Evolutionary conservation across 306 rosid genomes (phyloP).

Genomic region (Echinosophora koreensis): DNA sequence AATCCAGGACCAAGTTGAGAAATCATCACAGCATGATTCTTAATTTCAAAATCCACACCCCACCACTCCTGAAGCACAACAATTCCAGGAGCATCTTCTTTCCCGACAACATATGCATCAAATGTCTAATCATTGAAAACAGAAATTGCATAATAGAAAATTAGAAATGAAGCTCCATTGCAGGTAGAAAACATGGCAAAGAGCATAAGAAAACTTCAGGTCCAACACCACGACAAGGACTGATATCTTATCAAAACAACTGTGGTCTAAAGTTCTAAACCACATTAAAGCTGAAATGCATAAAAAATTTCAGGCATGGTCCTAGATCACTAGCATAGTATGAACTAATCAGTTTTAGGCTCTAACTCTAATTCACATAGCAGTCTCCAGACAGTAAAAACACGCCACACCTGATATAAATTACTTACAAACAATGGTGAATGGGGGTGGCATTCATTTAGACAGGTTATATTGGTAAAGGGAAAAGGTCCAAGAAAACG

Average conservation of each 20-base stretch:
- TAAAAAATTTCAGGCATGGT: neutral
- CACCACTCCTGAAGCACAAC: slow-evolving; percentile 97
- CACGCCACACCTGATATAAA: neutral
- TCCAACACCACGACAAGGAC: slow-evolving; percentile 18
- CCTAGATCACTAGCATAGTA: neutral
- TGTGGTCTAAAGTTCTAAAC: neutral
- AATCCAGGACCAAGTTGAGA: slow-evolving; percentile 80
- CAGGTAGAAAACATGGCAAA: slow-evolving; percentile 24
- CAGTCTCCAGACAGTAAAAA: slow-evolving; percentile 5
- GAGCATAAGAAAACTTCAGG: slow-evolving; percentile 17
- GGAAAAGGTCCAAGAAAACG: neutral
- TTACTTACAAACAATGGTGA: neutral
- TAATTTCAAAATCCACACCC: slow-evolving; percentile 89
- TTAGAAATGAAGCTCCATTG: slow-evolving; percentile 32
- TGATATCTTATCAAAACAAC: slow-evolving; percentile 19
- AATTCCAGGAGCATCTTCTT: slow-evolving; percentile 86
- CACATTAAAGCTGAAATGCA: slow-evolving; percentile 30
- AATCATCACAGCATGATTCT: slow-evolving; percentile 85
- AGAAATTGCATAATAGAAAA: slow-evolving; percentile 3
- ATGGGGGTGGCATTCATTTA: neutral
- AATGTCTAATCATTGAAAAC: slow-evolving; percentile 63
- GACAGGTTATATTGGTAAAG: neutral
- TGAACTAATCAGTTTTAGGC: neutral
- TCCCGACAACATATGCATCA: slow-evolving; percentile 84
- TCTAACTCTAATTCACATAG: slow-evolving; percentile 27